Conservation (phyloP, 2,329 filamentous ascomycete species). For the Scytalidium sp. region DNA sequence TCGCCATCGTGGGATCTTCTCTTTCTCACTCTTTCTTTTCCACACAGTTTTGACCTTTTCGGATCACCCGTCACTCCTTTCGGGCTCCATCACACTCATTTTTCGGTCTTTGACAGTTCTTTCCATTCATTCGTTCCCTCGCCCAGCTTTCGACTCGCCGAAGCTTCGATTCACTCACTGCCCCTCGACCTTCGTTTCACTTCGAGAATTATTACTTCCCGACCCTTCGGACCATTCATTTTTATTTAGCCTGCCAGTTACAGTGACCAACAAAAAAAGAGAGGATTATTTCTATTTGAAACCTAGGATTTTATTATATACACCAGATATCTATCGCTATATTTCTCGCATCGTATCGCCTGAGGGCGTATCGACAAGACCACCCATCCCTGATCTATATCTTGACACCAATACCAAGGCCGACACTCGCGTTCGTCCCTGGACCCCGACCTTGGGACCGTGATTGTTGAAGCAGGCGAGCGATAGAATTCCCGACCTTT, state of each 20-base stretch:
- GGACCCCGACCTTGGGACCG: too few species aligned
- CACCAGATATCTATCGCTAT: too few species aligned
- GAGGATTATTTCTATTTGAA: slow-evolving; percentile 14
- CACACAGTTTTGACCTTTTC: slow-evolving; percentile 25
- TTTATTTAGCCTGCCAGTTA: slow-evolving; percentile 28
- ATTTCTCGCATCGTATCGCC: too few species aligned
- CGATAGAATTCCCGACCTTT: too few species aligned
- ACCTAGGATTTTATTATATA: neutral
- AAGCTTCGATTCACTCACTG: too few species aligned
- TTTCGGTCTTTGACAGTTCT: slow-evolving; percentile 23
- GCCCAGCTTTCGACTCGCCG: slow-evolving; percentile 4
- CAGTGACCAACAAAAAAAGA: too few species aligned
- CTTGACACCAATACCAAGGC: too few species aligned
- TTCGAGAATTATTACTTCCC: slow-evolving; percentile 3
- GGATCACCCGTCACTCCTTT: slow-evolving; percentile 49
- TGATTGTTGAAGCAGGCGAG: too few species aligned
- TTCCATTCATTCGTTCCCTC: slow-evolving; percentile 13
- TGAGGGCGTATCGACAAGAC: too few species aligned
- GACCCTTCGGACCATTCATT: slow-evolving; percentile 14
- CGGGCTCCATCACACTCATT: slow-evolving; percentile 43
- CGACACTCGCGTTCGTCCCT: too few species aligned
- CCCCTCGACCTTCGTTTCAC: slow-evolving; percentile 6
- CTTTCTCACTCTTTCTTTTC: slow-evolving; percentile 28
- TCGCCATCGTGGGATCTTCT: slow-evolving; percentile 19
- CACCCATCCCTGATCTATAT: too few species aligned